Base-by-base conservation (phyloP, 305 asterid species). In the Euphrasia arctica region DNA sequence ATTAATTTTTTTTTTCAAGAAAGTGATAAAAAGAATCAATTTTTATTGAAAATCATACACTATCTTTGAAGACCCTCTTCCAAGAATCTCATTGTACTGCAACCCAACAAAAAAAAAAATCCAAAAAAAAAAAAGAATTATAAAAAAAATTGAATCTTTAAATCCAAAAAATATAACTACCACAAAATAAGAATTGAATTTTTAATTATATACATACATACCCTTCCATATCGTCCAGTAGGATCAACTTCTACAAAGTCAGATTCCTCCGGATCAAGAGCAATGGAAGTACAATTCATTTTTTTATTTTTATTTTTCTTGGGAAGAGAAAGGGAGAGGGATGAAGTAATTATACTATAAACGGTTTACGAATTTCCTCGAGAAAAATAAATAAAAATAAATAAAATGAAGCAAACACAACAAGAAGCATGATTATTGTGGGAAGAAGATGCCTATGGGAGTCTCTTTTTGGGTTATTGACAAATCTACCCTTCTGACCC, bases 151-250 rank as follows among this genome's bases (percentile, higher is more conserved):
- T 7, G 27, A 52, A 8, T 11, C 58, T 8, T 52, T 28, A 52
- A 52, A 22, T 22, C 14, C 14, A 45, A 36, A 13, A 9, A 9
- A 42, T 7, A 42, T 6, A 42, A 42, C 8, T 0, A 42, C 22
- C 8, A 42, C 8, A 42, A 42, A 42, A 5, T 39, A 41, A 14
- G 68, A 54, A 54, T 9, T 54, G 9, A 28, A 55, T 25, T 7
- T 25, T 63, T 41, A 27, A 45, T 55, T 47, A 45, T 36, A 8
- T 50, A 25, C 25, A 6, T 64, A 36, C 63, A 48, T 41, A 91
- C 98, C 90, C 95, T 89, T 75, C 93, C 95, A 76, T 91, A 91
- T 91, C 98, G 85, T 39, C 97, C 98, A 60, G 92, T 79, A 10
- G 98, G 98, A 87, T 91, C 98, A 75, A 86, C 92, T 76, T 91